phyloP scores from a whole-genome alignment of 805 yeast genomes.

The Ogataea naganishii region DNA sequence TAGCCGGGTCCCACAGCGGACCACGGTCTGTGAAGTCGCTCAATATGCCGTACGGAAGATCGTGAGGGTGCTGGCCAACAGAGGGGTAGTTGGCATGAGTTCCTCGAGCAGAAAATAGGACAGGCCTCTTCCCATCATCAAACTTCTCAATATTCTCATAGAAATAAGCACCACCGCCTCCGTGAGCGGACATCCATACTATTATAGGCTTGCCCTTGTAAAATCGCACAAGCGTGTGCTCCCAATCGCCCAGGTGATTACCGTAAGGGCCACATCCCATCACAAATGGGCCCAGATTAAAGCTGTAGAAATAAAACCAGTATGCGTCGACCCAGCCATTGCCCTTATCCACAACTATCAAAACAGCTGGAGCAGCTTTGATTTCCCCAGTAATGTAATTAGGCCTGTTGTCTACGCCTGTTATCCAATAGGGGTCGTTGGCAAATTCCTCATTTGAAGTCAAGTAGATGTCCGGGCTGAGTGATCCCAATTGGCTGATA shows the following conservation, averaged over 20 bases:
- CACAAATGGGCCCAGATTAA: conserved; percentile 91
- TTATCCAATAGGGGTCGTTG: conserved; percentile 73
- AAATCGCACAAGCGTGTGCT: conserved; percentile 82
- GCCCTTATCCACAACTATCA: conserved; percentile 85
- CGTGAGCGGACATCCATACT: conserved; percentile 97
- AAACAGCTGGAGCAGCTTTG: conserved; percentile 66
- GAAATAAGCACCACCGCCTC: conserved; percentile 88
- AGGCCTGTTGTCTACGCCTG: conserved; percentile 65
- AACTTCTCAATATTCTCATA: conserved; percentile 69
- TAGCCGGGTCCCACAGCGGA: conserved; percentile 87
- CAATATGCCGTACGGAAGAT: conserved; percentile 83
- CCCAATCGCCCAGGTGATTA: conserved; percentile 98
- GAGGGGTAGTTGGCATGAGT: conserved; percentile 96
- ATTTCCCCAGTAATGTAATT: conserved; percentile 63
- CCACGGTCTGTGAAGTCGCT: conserved; percentile 95
- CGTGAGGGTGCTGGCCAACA: conserved; percentile 95
- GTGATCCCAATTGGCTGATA: conserved; percentile 24
- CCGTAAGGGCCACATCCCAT: conserved; percentile 99
- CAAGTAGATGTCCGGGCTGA: conserved; percentile 40
- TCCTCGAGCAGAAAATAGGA: conserved; percentile 86
- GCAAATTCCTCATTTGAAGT: conserved; percentile 67
- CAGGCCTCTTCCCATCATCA: conserved; percentile 43
- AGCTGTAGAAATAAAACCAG: conserved; percentile 94
- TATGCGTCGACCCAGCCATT: conserved; percentile 92
- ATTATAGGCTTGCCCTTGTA: conserved; percentile 71